Base-by-base conservation (phyloP, 2,329 filamentous ascomycete species). In the Septoria petroselini region DNA sequence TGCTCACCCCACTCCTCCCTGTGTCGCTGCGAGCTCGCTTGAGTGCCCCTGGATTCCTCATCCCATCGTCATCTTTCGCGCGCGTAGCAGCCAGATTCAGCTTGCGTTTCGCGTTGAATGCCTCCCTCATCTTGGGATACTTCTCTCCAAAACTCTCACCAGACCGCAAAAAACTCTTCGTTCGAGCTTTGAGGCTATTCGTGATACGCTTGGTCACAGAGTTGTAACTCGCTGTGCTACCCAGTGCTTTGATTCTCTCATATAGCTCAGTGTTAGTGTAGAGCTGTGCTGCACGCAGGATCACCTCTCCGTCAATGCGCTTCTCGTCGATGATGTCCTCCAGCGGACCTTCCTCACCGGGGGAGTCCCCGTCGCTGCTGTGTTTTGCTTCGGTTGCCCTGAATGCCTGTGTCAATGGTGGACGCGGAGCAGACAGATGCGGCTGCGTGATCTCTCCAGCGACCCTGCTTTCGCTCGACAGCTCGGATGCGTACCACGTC, bases 201-300 rank as follows among this genome's bases (percentile, higher is more conserved):
- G 34, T 47, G 43, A 47, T 47, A 7, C 43, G 43, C 17, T 47
- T 47, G 1, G 43, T 47, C 9, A 47, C 35, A 0, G 34, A 30
- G n/a, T 47, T 47, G 15, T 47, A 39, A 2, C 21, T 40, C 1
- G 29, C 43, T 11, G 23, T 19, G 4, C 34, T 39, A 2, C 43
- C 43, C 2, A 19, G 8, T 6, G 23, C n/a, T 4, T 7, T 27
- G 25, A 39, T 11, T 5, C 11, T n/a, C 4, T 21, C 15, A 17
- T 31, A n/a, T 4, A 47, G 25, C 35, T 47, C 43, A 12, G 25
- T 40, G 18, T 47, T 47, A 4, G 43, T 40, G 43, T 33, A 33
- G 7, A 14, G 23, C 35, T 39, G 35, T 8, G 34, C 43, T 8
- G 23, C 43, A 9, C 35, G 43, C 1, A 47, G 43, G 4, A 47